A percentile compares a stretch with the other conserved stretches of the same genome.
phyloP scores from a whole-genome alignment of 805 yeast species.

The Cyberlindnera xylosilytica region DNA sequence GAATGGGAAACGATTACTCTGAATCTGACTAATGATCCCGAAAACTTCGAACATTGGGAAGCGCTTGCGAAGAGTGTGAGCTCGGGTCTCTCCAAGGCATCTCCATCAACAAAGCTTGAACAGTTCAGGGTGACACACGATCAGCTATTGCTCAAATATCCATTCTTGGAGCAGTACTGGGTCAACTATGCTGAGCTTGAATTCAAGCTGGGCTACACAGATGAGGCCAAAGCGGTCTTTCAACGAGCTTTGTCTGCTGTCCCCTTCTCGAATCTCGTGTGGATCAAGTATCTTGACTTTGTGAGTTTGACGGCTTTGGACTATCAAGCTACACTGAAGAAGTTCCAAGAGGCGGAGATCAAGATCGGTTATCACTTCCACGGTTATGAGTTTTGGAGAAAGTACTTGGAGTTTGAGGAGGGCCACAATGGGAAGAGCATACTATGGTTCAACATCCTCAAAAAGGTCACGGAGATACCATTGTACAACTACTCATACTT shows the following conservation, averaged over 20 bases:
- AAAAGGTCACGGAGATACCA: conserved; percentile 54
- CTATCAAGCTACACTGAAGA: conserved; percentile 30
- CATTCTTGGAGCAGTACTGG: conserved; percentile 55
- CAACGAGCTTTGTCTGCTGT: conserved; percentile 36
- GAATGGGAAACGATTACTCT: conserved; percentile 20
- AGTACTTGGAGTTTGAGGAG: conserved; percentile 43
- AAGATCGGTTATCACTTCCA: conserved; percentile 52
- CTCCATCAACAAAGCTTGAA: conserved; percentile 30
- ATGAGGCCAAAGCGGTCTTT: conserved; percentile 35
- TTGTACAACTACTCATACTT: conserved; percentile 49
- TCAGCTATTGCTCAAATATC: conserved; percentile 44
- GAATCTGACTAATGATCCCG: conserved; percentile 30
- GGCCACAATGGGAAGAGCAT: conserved; percentile 31
- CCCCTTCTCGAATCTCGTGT: conserved; percentile 45
- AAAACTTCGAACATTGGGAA: conserved; percentile 37
- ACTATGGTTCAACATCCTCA: conserved; percentile 33
- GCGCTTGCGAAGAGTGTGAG: conserved; percentile 33
- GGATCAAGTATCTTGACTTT: conserved; percentile 49
- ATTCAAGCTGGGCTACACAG: conserved; percentile 41
- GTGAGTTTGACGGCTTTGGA: conserved; percentile 27
- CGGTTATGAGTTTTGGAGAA: conserved; percentile 47
- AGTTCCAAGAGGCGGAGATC: conserved; percentile 46
- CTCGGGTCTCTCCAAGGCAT: conserved; percentile 34
- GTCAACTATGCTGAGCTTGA: conserved; percentile 49
- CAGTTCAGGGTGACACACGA: conserved; percentile 39